phyloP scores from a whole-genome alignment of 306 rosid species.

The Dalbergia cultrata region DNA sequence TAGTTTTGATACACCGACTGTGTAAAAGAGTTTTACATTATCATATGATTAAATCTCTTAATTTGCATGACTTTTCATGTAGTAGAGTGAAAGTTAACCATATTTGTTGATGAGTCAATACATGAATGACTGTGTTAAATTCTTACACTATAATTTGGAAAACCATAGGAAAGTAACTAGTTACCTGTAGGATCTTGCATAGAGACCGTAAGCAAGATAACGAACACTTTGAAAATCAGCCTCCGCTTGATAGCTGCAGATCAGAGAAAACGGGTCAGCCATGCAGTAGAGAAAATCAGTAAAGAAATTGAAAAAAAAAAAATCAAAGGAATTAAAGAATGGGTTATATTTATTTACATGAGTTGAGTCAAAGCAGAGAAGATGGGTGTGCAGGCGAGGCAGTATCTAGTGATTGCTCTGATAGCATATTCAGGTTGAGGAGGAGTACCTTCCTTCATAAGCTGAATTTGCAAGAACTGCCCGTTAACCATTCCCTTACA shows the following conservation, averaged over 20 bases:
- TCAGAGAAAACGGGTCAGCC: neutral
- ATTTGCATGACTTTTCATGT: too few species aligned
- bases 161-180: too few species aligned
- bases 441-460: neutral
- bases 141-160: too few species aligned
- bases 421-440: slow-evolving; percentile 7
- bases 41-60: too few species aligned
- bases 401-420: slow-evolving; percentile 13
- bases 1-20: too few species aligned
- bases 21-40: too few species aligned
- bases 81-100: too few species aligned
- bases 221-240: slow-evolving; percentile 16
- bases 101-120: too few species aligned
- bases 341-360: slow-evolving; percentile 3
- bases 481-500: slow-evolving; percentile 30
- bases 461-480: slow-evolving; percentile 25
- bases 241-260: slow-evolving; percentile 23
- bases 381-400: neutral
- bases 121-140: too few species aligned
- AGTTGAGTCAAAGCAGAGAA: neutral
- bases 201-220: neutral
- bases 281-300: neutral
- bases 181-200: slow-evolving; percentile 28
- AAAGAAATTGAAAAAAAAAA: neutral
- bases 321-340: too few species aligned